Percentiles rank a stretch among this genome's conserved stretches.
Evolutionary conservation across 106 monocot species (phyloP).

Genomic region (Dendrobium catenatum): DNA sequence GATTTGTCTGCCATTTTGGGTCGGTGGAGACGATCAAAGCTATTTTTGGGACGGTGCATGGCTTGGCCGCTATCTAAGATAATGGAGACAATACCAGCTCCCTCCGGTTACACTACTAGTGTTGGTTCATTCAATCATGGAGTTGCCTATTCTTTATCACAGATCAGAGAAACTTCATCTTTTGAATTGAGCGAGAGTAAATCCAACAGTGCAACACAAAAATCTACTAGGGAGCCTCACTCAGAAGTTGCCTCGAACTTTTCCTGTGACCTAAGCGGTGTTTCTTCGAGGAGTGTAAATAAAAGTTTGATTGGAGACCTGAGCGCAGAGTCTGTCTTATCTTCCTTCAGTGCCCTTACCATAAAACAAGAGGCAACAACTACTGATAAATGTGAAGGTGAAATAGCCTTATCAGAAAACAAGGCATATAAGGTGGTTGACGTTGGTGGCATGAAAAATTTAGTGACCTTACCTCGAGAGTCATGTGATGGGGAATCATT

Average conservation of each 20-base stretch:
- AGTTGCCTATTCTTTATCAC: background rate
- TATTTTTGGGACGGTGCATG: slow-evolving; percentile 17
- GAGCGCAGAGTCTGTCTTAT: slow-evolving; percentile 13
- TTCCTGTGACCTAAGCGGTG: slow-evolving; percentile 11
- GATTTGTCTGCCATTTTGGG: slow-evolving; percentile 73
- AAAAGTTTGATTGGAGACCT: slow-evolving; percentile 7
- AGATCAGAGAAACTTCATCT: slow-evolving; percentile 42
- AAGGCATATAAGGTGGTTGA: slow-evolving; percentile 12
- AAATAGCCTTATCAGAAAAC: background rate
- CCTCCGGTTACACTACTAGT: background rate
- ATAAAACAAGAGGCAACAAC: slow-evolving; percentile 31
- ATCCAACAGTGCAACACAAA: slow-evolving; percentile 13
- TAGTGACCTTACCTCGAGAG: background rate
- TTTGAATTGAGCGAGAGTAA: slow-evolving; percentile 14
- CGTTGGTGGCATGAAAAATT: slow-evolving; percentile 21
- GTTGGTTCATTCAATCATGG: slow-evolving; percentile 1
- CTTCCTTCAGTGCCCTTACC: slow-evolving; percentile 41
- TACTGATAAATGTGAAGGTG: slow-evolving; percentile 16
- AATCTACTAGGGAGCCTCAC: slow-evolving; percentile 20
- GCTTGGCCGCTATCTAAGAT: slow-evolving; percentile 20
- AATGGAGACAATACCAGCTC: slow-evolving; percentile 14
- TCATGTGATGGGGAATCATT: slow-evolving; percentile 31
- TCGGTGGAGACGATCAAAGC: slow-evolving; percentile 72
- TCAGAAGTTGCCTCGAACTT: slow-evolving; percentile 1
- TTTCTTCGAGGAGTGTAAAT: slow-evolving; percentile 10